phyloP scores from a whole-genome alignment of 2,329 filamentous ascomycete species.

The Ophiobolus disseminans region DNA sequence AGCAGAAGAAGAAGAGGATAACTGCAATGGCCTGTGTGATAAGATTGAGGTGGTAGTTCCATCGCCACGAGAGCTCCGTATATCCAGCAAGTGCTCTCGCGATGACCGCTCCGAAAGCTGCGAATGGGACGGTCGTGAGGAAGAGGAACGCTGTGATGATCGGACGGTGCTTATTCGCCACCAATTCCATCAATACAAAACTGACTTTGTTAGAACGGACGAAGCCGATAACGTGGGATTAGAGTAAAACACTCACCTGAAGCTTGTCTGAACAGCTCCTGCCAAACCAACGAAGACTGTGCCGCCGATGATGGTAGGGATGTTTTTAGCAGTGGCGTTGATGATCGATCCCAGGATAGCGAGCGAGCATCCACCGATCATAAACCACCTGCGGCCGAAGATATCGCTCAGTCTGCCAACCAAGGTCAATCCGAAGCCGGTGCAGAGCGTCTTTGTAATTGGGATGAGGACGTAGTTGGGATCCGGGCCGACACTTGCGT shows the following conservation, averaged over 20 bases:
- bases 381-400: constrained; percentile 21
- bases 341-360: constrained; percentile 19
- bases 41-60: constrained; percentile 21
- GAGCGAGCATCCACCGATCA: constrained; percentile 15
- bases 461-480: constrained; percentile 23
- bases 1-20: constrained; percentile 22
- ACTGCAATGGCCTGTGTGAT: constrained; percentile 14
- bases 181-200: background rate
- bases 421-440: background rate
- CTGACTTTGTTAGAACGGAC: background rate
- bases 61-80: constrained; percentile 19
- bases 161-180: background rate
- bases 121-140: background rate
- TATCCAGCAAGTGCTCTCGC: too few species aligned
- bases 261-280: constrained; percentile 16
- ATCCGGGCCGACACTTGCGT: constrained; percentile 20
- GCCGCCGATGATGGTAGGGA: constrained; percentile 20
- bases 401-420: constrained; percentile 8
- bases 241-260: too few species aligned
- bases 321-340: constrained; percentile 13
- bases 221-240: too few species aligned
- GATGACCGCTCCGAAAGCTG: background rate
- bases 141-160: background rate
- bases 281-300: constrained; percentile 22
- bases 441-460: constrained; percentile 4